Conservation (phyloP, 257 asterid species). For the Fraxinus americana region DNA sequence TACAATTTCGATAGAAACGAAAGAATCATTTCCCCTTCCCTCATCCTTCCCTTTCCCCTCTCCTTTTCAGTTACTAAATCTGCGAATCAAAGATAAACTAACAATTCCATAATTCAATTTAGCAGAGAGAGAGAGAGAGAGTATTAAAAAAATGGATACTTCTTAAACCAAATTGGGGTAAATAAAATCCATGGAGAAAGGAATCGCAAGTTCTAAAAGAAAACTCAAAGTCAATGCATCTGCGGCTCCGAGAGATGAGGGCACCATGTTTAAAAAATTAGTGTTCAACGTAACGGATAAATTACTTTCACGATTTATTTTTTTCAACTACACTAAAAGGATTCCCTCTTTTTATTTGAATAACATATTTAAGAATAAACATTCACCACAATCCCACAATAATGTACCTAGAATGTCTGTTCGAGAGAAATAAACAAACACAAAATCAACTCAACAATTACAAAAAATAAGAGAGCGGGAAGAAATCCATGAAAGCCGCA, state of each 20-base stretch:
- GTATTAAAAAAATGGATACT: neutral
- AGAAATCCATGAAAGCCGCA: slow-evolving; percentile 10
- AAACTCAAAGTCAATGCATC: too few species aligned
- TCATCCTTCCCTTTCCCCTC: too few species aligned
- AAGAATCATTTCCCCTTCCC: neutral
- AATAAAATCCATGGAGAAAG: neutral
- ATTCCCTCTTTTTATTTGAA: neutral
- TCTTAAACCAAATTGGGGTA: neutral
- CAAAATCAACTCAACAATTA: neutral
- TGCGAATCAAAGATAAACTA: neutral
- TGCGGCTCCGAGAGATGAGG: too few species aligned
- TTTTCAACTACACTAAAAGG: neutral
- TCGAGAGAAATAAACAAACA: neutral
- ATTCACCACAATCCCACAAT: neutral
- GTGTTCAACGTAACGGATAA: neutral
- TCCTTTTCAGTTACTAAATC: too few species aligned
- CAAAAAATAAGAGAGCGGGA: neutral
- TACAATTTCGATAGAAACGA: neutral
- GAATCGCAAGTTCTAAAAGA: neutral
- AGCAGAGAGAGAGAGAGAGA: neutral
- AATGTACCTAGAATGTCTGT: neutral
- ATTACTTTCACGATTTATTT: neutral
- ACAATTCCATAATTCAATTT: neutral
- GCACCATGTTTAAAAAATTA: too few species aligned
- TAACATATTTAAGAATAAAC: neutral